These are phyloP conservation scores for Diaporthe nobilis DNA, from an alignment of 2,329 filamentous ascomycete genomes.

Conservation along the genomic window DNA sequence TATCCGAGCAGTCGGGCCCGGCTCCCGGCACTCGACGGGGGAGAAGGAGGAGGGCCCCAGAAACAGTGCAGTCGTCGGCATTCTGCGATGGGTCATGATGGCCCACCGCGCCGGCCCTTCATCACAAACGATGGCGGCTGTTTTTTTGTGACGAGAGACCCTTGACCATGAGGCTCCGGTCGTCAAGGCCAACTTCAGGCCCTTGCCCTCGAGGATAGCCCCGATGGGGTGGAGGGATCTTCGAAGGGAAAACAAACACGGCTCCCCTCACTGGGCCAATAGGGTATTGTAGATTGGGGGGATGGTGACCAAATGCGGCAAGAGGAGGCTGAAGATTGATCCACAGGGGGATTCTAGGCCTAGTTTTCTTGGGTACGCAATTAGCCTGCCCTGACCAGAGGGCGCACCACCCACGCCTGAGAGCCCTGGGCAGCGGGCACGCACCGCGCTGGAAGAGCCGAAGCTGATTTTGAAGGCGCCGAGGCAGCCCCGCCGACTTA, in stretches of 20 bases:
- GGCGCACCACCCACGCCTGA: neutral
- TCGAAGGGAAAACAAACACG: conserved; percentile 17
- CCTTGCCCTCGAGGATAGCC: conserved; percentile 23
- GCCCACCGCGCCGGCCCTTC: conserved; percentile 39
- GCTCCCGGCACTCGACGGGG: conserved; percentile 12
- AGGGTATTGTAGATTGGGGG: conserved; percentile 34
- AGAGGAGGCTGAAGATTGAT: conserved; percentile 7
- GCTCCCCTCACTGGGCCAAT: conserved; percentile 31
- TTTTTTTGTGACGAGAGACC: neutral
- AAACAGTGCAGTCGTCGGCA: conserved; percentile 6
- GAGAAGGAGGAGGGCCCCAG: conserved; percentile 13
- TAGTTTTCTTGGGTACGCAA: neutral
- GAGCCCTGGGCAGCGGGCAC: conserved; percentile 15
- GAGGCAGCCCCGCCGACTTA: conserved; percentile 10
- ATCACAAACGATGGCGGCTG: conserved; percentile 36
- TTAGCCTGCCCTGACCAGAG: neutral
- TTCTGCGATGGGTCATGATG: conserved; percentile 21
- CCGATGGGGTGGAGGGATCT: conserved; percentile 16
- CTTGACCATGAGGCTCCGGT: conserved; percentile 31
- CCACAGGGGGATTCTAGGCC: conserved; percentile 26
- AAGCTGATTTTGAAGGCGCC: conserved; percentile 17
- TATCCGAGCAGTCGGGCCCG: conserved; percentile 21
- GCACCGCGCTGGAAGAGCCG: conserved; percentile 9
- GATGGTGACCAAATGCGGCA: conserved; percentile 23
- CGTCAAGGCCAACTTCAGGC: conserved; percentile 19